Base-by-base conservation (phyloP, 352 stramenopile species). In the Globisporangium irregulare region DNA sequence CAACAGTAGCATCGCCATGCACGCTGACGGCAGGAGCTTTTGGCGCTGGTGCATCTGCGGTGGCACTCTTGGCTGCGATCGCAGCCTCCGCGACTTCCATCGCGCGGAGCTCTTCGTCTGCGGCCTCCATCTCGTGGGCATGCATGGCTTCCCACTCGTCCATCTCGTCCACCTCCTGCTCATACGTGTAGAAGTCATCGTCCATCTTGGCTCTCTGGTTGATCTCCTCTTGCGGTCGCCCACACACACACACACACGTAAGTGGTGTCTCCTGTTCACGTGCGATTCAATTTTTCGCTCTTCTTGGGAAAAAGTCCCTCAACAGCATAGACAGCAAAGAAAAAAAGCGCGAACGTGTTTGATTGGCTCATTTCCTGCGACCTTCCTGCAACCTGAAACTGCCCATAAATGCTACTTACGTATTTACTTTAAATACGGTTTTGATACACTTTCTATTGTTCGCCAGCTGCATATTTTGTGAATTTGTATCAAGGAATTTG, bases 121-220 rank as follows among this genome's bases (percentile, higher is more conserved):
- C 80, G 7, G 84, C 85, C 71, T 95, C 89, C 74, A 95, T 89
- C 68, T 92, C 87, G 59, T 91, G 77, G 22, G 74, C 80, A 48
- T 94, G 84, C 78, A 92, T 91, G n/a, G 72, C 67, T 60, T 95
- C 88, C 88, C 88, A 96, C 71, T 97, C 87, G 56, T 95, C 86
- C 67, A 80, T 73, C 68, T 88, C 82, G 32, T 86, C 62, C 48
- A 93, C 69, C 75, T 95, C 86, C 69, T 91, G 77, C 75, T 95
- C 84, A 70, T 84, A 91, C 73, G 86, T 82, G 55, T 87, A 89
- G 62, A 91, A 77, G 51, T 92, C 82, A 12, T 86, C 81, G 75
- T 92, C 86, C 68, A 77, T 78, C 74, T 87, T 91, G 56, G 41
- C 64, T 60, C 54, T 41, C 27, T 59, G 54, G 32, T 6, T 55